Evolutionary conservation across 1,284 basidiomycete genomes (phyloP).

Genomic region (Apiotrichum laibachii): DNA sequence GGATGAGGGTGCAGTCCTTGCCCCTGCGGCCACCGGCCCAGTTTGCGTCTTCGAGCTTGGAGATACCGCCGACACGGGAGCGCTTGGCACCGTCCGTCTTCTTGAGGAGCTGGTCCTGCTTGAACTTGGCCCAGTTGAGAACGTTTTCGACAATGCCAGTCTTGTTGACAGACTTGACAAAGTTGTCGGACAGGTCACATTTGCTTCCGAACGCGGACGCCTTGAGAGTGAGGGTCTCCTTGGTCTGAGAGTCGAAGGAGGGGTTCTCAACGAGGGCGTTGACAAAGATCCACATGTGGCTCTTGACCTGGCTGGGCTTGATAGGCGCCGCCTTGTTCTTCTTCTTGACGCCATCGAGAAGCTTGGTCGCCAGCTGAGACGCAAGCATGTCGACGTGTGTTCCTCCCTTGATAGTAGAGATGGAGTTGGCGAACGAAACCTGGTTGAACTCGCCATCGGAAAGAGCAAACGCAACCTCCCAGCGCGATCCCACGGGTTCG

Average conservation of each 20-base stretch:
- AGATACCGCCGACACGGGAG: constrained; percentile 76
- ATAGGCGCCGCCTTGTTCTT: constrained; percentile 95
- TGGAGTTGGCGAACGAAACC: constrained; percentile 97
- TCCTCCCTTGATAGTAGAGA: constrained; percentile 94
- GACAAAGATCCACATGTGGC: constrained; percentile 98
- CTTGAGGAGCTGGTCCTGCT: constrained; percentile 93
- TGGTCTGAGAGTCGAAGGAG: constrained; percentile 98
- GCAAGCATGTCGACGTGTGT: constrained; percentile 87
- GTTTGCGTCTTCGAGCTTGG: constrained; percentile 96
- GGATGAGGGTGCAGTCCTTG: constrained; percentile 85
- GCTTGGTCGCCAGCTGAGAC: constrained; percentile 82
- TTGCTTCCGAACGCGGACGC: constrained; percentile 85
- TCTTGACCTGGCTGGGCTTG: constrained; percentile 90
- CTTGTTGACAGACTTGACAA: constrained; percentile 88
- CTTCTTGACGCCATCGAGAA: constrained; percentile 78
- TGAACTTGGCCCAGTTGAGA: constrained; percentile 92
- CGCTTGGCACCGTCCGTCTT: constrained; percentile 96
- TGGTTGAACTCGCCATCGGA: constrained; percentile 84
- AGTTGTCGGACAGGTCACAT: constrained; percentile 86
- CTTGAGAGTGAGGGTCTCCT: constrained; percentile 89
- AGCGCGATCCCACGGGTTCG: constrained; percentile 72
- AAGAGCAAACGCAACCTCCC: constrained; percentile 95
- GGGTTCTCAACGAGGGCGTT: constrained; percentile 97
- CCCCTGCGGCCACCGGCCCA: constrained; percentile 86
- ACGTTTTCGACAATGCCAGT: constrained; percentile 90